A percentile compares a stretch with the other conserved stretches of the same genome.
phyloP scores from a whole-genome alignment of 352 stramenopile genomes.

The Peronospora destructor region DNA sequence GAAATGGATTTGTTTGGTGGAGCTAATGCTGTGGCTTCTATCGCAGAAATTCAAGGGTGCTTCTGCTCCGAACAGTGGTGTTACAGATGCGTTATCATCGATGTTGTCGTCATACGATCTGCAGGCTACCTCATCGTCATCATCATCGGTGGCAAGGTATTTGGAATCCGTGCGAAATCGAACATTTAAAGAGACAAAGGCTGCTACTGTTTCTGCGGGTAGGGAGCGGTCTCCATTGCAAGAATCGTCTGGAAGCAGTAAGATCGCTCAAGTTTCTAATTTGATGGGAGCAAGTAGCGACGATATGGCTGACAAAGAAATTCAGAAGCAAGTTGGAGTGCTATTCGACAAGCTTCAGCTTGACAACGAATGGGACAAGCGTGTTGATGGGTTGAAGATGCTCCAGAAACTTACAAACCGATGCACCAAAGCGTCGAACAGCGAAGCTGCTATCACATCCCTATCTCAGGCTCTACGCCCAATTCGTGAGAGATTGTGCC shows the following conservation, averaged over 20 bases:
- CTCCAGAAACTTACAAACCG: conserved; percentile 49
- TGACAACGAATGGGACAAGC: conserved; percentile 72
- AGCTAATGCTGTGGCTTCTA: conserved; percentile 1
- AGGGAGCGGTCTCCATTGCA: conserved; percentile 38
- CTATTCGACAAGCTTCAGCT: conserved; percentile 53
- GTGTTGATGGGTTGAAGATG: conserved; percentile 59
- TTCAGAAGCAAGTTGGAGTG: conserved; percentile 50
- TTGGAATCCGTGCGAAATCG: conserved; percentile 41
- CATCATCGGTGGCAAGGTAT: conserved; percentile 51
- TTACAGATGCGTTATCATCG: conserved; percentile 30
- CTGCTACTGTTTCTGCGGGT: conserved; percentile 5
- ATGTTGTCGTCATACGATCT: conserved; percentile 47
- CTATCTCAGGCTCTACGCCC: conserved; percentile 37
- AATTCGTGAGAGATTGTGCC: conserved; percentile 56
- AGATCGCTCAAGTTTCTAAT: conserved; percentile 18
- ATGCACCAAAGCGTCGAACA: conserved; percentile 35
- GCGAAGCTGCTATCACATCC: conserved; percentile 17
- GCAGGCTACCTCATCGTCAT: conserved; percentile 34
- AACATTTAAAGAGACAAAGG: conserved; percentile 35
- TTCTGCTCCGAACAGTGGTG: neutral
- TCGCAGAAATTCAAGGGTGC: conserved; percentile 1
- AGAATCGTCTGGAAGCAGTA: conserved; percentile 34
- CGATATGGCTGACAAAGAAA: conserved; percentile 45
- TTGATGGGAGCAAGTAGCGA: conserved; percentile 6
- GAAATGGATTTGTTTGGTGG: neutral